A percentile compares a stretch with the other conserved stretches of the same genome.
phyloP scores from a whole-genome alignment of 169 alveolate species.

The Plasmodium adleri region DNA sequence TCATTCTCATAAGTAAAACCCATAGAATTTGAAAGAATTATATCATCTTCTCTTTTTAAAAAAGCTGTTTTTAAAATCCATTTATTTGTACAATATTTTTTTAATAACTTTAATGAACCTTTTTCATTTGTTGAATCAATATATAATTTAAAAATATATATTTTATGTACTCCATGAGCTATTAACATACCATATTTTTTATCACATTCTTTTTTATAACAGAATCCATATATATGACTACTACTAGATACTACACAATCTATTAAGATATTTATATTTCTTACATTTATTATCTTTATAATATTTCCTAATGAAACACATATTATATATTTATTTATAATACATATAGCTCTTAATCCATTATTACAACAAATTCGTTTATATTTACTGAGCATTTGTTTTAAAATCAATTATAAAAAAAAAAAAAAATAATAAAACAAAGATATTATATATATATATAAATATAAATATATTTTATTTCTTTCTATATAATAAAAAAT shows the following conservation, averaged over 20 bases:
- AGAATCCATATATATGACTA: constrained; percentile 61
- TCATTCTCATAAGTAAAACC: not conserved
- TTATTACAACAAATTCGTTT: constrained; percentile 60
- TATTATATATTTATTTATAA: constrained; percentile 11
- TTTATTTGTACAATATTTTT: constrained; percentile 48
- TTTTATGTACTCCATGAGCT: constrained; percentile 74
- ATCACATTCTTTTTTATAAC: constrained; percentile 7
- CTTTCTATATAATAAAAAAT: too few relatives aligned
- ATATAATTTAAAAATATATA: constrained; percentile 20
- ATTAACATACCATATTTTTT: constrained; percentile 31
- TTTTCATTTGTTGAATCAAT: not conserved
- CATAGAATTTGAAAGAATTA: not conserved
- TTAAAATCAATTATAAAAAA: too few relatives aligned
- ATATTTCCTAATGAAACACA: constrained; percentile 64
- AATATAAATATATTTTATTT: too few relatives aligned
- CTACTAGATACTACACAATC: constrained; percentile 50
- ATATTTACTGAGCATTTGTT: not conserved
- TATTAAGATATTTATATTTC: constrained; percentile 22
- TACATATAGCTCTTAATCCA: constrained; percentile 48
- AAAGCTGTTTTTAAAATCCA: constrained; percentile 47
- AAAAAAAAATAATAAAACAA: too few relatives aligned
- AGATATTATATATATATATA: too few relatives aligned
- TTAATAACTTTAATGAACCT: constrained; percentile 6
- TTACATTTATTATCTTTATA: constrained; percentile 59
- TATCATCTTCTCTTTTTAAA: not conserved